Conservation (phyloP, 495 filamentous ascomycete species). For the Amphirosellinia nigrospora region DNA sequence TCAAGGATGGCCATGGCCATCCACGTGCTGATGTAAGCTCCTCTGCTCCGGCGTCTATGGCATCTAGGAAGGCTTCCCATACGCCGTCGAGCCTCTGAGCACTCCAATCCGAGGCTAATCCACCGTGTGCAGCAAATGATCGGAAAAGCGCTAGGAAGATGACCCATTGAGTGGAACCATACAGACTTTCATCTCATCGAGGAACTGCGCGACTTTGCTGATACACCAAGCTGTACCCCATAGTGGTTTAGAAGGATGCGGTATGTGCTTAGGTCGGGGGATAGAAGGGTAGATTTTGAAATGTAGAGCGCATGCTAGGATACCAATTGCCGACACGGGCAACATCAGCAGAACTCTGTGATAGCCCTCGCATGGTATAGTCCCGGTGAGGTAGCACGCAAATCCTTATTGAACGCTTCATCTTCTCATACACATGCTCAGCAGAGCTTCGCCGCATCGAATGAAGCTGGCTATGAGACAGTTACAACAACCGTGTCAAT, state of each 20-base stretch:
- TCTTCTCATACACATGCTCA: slow-evolving; percentile 78
- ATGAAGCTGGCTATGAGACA: slow-evolving; percentile 81
- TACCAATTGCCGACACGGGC: slow-evolving; percentile 49
- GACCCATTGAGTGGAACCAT: slow-evolving; percentile 63
- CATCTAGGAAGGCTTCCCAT: slow-evolving; percentile 49
- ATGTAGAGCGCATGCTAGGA: slow-evolving; percentile 46
- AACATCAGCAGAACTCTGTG: slow-evolving; percentile 63
- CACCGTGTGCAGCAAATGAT: slow-evolving; percentile 75
- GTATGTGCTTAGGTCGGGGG: slow-evolving; percentile 70
- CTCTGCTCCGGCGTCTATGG: slow-evolving; percentile 43
- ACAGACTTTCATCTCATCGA: slow-evolving; percentile 70
- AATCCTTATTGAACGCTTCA: slow-evolving; percentile 65
- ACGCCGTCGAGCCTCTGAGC: slow-evolving; percentile 60
- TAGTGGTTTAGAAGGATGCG: slow-evolving; percentile 65
- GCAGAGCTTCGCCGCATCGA: slow-evolving; percentile 76
- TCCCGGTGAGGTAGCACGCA: slow-evolving; percentile 45
- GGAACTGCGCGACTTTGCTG: slow-evolving; percentile 57
- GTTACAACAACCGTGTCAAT: slow-evolving; percentile 90
- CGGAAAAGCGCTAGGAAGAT: slow-evolving; percentile 74
- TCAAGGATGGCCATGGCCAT: slow-evolving; percentile 54
- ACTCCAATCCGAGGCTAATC: slow-evolving; percentile 69
- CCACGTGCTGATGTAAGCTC: slow-evolving; percentile 56
- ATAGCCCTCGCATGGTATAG: slow-evolving; percentile 56
- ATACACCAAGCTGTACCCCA: slow-evolving; percentile 59
- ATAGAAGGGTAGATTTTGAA: slow-evolving; percentile 62